Conservation (phyloP, 1,284 basidiomycete genomes). For the Pascua sp. region DNA sequence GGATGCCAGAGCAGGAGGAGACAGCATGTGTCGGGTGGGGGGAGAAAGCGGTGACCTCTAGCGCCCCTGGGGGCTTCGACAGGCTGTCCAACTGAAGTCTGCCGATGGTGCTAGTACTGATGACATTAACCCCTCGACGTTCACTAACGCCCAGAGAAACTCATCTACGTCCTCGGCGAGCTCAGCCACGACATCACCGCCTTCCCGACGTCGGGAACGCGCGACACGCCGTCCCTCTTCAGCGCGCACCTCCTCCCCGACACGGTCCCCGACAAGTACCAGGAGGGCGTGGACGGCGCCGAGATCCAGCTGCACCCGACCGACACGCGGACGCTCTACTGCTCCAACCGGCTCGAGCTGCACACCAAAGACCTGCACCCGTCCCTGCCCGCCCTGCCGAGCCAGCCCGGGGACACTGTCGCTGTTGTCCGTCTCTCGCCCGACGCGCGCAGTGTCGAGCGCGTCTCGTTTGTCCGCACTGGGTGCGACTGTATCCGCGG, state of each 20-base stretch:
- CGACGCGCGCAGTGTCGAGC: slow-evolving; percentile 25
- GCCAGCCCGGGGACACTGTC: slow-evolving; percentile 39
- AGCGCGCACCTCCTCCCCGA: slow-evolving; percentile 29
- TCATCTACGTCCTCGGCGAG: slow-evolving; percentile 46
- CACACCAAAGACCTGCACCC: slow-evolving; percentile 28
- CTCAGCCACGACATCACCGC: slow-evolving; percentile 34
- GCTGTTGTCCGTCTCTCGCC: slow-evolving; percentile 33
- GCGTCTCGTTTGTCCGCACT: slow-evolving; percentile 35
- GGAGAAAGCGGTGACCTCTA: no score
- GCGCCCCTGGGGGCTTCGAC: no score
- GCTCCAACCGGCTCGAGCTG: slow-evolving; percentile 44
- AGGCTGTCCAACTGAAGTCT: no score
- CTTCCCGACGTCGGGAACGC: slow-evolving; percentile 28
- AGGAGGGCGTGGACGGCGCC: slow-evolving; percentile 35
- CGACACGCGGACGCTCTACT: slow-evolving; percentile 32
- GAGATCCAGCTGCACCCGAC: slow-evolving; percentile 37
- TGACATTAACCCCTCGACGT: no score
- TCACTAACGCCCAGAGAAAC: slow-evolving; percentile 24
- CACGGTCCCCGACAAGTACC: slow-evolving; percentile 27
- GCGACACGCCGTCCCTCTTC: slow-evolving; percentile 17
- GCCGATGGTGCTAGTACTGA: no score
- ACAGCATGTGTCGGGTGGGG: no score
- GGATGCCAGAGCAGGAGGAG: no score
- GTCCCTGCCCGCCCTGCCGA: slow-evolving; percentile 17
- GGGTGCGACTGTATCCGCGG: slow-evolving; percentile 38